Evolutionary conservation across 129 eudicot genomes (phyloP).

Genomic region (Pseudognaphalium luteoalbum): DNA sequence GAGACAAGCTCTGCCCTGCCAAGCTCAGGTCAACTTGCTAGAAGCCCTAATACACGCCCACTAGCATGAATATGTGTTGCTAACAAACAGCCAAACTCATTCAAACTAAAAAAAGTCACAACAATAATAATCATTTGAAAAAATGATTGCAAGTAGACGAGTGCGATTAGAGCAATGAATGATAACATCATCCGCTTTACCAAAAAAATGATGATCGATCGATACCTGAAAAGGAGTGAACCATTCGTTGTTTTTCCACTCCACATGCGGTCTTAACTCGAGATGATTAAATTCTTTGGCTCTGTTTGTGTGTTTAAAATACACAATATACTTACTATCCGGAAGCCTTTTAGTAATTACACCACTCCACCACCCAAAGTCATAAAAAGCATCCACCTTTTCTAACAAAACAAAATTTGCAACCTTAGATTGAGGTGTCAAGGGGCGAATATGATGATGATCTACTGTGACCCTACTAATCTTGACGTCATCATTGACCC

Average conservation of each 20-base stretch:
- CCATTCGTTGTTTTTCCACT: slow-evolving; percentile 69
- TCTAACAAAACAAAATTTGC: slow-evolving; percentile 52
- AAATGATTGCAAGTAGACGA: neutral
- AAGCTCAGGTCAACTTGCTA: too few species aligned
- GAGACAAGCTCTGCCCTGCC: too few species aligned
- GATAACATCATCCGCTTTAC: neutral
- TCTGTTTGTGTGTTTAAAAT: slow-evolving; percentile 46
- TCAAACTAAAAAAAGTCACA: slow-evolving; percentile 16
- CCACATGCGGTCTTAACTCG: slow-evolving; percentile 64
- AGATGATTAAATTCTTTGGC: slow-evolving; percentile 43
- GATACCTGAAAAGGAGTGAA: slow-evolving; percentile 55
- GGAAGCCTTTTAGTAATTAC: slow-evolving; percentile 59
- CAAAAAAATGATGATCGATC: neutral
- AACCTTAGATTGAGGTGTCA: slow-evolving; percentile 45
- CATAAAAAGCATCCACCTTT: slow-evolving; percentile 61
- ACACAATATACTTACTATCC: slow-evolving; percentile 56
- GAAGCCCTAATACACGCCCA: neutral
- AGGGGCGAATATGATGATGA: slow-evolving; percentile 52
- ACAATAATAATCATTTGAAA: slow-evolving; percentile 4
- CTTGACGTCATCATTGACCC: slow-evolving; percentile 17
- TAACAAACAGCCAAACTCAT: slow-evolving; percentile 19
- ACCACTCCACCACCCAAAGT: slow-evolving; percentile 76
- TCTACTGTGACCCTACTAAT: slow-evolving; percentile 42
- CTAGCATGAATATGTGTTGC: slow-evolving; percentile 19
- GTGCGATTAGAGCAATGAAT: slow-evolving; percentile 1